phyloP scores from a whole-genome alignment of 2,329 filamentous ascomycete genomes.

The Colletotrichum higginsianum region DNA sequence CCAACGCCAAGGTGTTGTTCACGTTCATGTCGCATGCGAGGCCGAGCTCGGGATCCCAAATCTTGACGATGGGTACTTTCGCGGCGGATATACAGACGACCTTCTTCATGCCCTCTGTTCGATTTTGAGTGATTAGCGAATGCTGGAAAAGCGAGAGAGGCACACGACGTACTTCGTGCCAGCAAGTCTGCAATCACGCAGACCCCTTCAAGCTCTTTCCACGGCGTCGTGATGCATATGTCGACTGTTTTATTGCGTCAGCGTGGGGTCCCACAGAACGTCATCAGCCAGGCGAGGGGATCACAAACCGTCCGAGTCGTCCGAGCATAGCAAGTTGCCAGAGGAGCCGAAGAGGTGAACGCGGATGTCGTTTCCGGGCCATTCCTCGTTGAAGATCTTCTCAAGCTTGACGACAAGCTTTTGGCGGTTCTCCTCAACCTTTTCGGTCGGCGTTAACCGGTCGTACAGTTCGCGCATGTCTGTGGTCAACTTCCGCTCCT shows the following conservation, averaged over 20 bases:
- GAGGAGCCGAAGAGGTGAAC: slow-evolving; percentile 99
- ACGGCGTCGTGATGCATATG: slow-evolving; percentile 95
- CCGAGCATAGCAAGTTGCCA: slow-evolving; percentile 93
- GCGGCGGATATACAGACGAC: slow-evolving; percentile 95
- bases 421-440: slow-evolving; percentile 82
- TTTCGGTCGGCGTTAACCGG: slow-evolving; percentile 83
- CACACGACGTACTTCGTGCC: slow-evolving; percentile 78
- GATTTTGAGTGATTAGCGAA: slow-evolving; percentile 15
- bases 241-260: slow-evolving; percentile 76
- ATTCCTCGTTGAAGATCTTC: slow-evolving; percentile 88
- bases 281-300: background rate
- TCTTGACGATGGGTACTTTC: slow-evolving; percentile 98
- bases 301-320: slow-evolving; percentile 90
- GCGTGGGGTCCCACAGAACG: slow-evolving; percentile 34
- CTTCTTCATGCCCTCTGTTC: slow-evolving; percentile 92
- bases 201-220: slow-evolving; percentile 89
- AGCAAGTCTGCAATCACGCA: slow-evolving; percentile 92
- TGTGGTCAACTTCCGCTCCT: slow-evolving; percentile 81
- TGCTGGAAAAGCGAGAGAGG: background rate
- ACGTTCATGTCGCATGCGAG: slow-evolving; percentile 98
- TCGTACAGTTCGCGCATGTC: slow-evolving; percentile 91
- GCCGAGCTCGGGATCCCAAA: slow-evolving; percentile 94
- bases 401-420: slow-evolving; percentile 90
- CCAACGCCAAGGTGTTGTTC: slow-evolving; percentile 94
- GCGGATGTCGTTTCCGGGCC: slow-evolving; percentile 90